Evolutionary conservation across 305 asterid species (phyloP), one percentile per base, ranked within the genome.

Genomic region (Euphrasia arctica): DNA sequence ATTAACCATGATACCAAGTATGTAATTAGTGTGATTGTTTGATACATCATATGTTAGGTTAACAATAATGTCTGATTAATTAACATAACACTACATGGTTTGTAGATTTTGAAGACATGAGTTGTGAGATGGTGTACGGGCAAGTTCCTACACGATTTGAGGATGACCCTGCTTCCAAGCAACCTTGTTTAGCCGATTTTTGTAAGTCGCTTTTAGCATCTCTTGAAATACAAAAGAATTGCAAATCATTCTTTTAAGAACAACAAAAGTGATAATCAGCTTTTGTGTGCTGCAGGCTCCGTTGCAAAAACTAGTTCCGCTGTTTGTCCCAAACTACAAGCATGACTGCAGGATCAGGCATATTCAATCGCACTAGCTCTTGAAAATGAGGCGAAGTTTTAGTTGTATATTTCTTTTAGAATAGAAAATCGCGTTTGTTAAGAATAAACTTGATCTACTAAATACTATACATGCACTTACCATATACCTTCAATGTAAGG

Each of bases 101-200:
- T 32, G 69, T 78, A 90, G 97, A 92, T 82, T 92, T 92, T 64
- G 97, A 92, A 74, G 97, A 92, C 68, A 92, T 92, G 97, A 90
- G 96, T 56, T 92, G 98, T 52, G 96, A 90, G 69, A 87, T 92
- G 98, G 80, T 81, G 31, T 92, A 83, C 9, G 96, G 98, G 49
- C 98, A 88, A 78, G 80, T 69, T 54, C 98, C 98, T 11, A 91
- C 90, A 0, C 58, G 76, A 9, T 80, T 84, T 71, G 96, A 85
- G 81, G 94, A 90, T 52, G 97, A 92, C 69, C 91, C 95, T 0
- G 85, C 79, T 13, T 69, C 87, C 66, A 90, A 79, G 56, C 95
- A 92, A 48, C 93, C 97, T 70, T 92, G 98, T 72, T 82, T 85
- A 5, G 60, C 80, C 0, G 71, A 75, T 70, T 70, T 83, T 25